These are phyloP conservation scores for Lasiosphaeria miniovina DNA, from an alignment of 495 filamentous ascomycete genomes.

Conservation along the genomic window DNA sequence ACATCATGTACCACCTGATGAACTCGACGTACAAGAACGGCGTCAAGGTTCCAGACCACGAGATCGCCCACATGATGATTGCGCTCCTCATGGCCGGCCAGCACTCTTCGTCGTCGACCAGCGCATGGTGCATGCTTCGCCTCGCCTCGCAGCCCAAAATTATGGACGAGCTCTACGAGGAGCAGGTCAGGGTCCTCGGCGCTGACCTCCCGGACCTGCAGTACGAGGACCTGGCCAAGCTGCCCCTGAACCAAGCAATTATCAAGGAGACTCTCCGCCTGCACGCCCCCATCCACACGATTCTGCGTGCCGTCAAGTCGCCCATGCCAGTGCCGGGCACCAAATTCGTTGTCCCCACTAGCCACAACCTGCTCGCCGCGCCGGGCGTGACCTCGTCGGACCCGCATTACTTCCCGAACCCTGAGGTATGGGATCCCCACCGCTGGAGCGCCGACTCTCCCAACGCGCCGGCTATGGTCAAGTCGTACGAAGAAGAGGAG, in stretches of 20 bases:
- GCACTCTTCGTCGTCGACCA: slow-evolving; percentile 80
- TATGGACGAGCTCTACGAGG: slow-evolving; percentile 71
- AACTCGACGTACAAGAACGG: slow-evolving; percentile 73
- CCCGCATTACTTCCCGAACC: slow-evolving; percentile 73
- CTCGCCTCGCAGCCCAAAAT: slow-evolving; percentile 70
- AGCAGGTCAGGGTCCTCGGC: slow-evolving; percentile 65
- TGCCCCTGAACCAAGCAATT: slow-evolving; percentile 66
- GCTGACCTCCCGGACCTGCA: slow-evolving; percentile 58
- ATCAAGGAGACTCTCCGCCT: slow-evolving; percentile 80
- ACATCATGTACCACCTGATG: slow-evolving; percentile 88
- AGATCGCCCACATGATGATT: slow-evolving; percentile 91
- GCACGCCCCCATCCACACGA: slow-evolving; percentile 79
- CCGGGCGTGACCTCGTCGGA: slow-evolving; percentile 73
- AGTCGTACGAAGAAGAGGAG: slow-evolving; percentile 63
- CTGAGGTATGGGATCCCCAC: slow-evolving; percentile 78
- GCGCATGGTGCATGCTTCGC: slow-evolving; percentile 76
- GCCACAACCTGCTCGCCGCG: slow-evolving; percentile 74
- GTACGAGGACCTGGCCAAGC: slow-evolving; percentile 65
- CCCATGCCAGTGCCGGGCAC: slow-evolving; percentile 78
- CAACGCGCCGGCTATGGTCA: slow-evolving; percentile 45
- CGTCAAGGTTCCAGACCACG: slow-evolving; percentile 65
- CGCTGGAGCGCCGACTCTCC: slow-evolving; percentile 67
- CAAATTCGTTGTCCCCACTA: slow-evolving; percentile 70
- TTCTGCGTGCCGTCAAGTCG: slow-evolving; percentile 79
- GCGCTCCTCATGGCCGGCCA: slow-evolving; percentile 86